Percentiles rank a stretch among this genome's conserved stretches.
Evolutionary conservation across 768 basidiomycete species (phyloP).

Genomic region (Rhizopogon sp.): DNA sequence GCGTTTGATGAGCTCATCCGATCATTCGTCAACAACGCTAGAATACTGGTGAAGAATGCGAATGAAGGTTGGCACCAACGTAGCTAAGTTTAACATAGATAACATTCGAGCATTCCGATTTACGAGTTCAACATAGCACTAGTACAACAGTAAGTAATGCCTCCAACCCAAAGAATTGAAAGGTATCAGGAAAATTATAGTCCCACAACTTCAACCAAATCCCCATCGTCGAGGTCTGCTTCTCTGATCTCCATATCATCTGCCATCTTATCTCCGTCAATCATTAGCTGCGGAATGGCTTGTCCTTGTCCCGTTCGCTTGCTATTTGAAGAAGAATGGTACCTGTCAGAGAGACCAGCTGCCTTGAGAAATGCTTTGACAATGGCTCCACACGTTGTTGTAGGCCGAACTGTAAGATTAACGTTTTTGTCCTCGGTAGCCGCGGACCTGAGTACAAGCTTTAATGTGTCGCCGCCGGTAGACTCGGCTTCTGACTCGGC

Average conservation of each 20-base stretch:
- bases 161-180: not conserved
- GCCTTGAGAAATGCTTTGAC: conserved; percentile 71
- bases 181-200: conserved; percentile 25
- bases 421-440: conserved; percentile 46
- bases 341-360: conserved; percentile 54
- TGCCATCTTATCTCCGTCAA: conserved; percentile 74
- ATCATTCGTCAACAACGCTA: conserved; percentile 88
- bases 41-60: conserved; percentile 83
- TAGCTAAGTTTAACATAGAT: not conserved
- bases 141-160: not conserved
- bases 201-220: conserved; percentile 71
- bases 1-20: conserved; percentile 90
- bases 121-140: not conserved
- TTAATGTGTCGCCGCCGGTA: conserved; percentile 47
- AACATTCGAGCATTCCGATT: not conserved
- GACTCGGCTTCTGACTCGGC: conserved; percentile 32
- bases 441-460: conserved; percentile 58
- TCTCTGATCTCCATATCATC: conserved; percentile 56
- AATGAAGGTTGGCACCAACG: conserved; percentile 39
- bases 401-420: conserved; percentile 63
- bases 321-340: conserved; percentile 33
- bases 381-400: conserved; percentile 73
- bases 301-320: conserved; percentile 18
- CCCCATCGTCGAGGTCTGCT: conserved; percentile 74
- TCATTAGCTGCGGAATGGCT: conserved; percentile 34